phyloP scores from a whole-genome alignment of 2,329 filamentous ascomycete species.

The Daldinia eschscholtzii region DNA sequence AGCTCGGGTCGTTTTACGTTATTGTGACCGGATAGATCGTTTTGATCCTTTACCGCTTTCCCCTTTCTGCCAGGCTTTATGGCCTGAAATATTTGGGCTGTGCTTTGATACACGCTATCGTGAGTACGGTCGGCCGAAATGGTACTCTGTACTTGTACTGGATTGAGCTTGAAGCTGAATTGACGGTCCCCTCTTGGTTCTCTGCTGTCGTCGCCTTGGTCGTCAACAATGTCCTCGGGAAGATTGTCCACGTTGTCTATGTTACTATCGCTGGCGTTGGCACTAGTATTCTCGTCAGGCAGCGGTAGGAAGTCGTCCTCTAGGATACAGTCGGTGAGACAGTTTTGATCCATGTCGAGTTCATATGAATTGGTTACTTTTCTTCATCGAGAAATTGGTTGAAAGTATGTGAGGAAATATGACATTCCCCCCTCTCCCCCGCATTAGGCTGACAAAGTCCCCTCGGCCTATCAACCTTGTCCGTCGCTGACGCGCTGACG shows the following conservation, averaged over 20 bases:
- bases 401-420: neutral
- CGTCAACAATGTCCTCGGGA: neutral
- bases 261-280: too few relatives aligned
- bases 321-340: too few relatives aligned
- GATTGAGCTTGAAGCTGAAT: neutral
- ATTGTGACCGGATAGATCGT: neutral
- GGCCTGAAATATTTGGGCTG: neutral
- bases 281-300: too few relatives aligned
- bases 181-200: neutral
- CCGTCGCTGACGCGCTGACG: too few relatives aligned
- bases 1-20: neutral
- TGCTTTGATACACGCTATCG: neutral
- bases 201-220: neutral
- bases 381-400: neutral
- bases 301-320: too few relatives aligned
- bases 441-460: neutral
- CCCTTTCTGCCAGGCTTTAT: neutral
- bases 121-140: neutral
- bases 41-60: neutral
- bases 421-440: neutral
- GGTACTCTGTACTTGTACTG: neutral
- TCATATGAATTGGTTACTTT: too few relatives aligned
- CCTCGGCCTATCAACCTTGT: neutral
- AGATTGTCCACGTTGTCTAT: too few relatives aligned
- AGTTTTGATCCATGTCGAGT: too few relatives aligned